These are phyloP conservation scores for Daldinia bambusicola DNA, from an alignment of 495 filamentous ascomycete species.

Conservation along the genomic window DNA sequence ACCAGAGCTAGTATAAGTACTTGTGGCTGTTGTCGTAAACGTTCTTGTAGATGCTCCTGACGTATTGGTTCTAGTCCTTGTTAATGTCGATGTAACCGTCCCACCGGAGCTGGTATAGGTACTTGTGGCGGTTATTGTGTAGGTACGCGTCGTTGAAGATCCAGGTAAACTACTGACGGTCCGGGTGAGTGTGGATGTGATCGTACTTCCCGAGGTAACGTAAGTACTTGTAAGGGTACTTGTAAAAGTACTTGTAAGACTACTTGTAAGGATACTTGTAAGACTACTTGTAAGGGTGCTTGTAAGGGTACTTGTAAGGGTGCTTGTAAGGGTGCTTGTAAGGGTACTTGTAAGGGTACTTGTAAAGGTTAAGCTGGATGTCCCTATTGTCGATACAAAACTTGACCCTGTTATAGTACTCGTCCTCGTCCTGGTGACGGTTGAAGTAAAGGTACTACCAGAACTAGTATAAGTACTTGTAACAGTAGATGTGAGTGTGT, in stretches of 20 bases:
- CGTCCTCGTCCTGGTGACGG: conserved; percentile 14
- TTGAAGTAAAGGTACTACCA: conserved; percentile 23
- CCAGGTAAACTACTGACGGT: too few relatives aligned
- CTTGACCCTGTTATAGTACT: not conserved
- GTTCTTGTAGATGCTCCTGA: too few relatives aligned
- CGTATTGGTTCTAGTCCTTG: not conserved
- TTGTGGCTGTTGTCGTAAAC: conserved; percentile 16
- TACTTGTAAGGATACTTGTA: too few relatives aligned
- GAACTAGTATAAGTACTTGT: conserved; percentile 26
- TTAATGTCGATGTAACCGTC: not conserved
- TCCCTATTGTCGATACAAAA: not conserved
- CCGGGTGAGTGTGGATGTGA: conserved; percentile 28
- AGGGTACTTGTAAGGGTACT: too few relatives aligned
- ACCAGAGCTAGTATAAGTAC: conserved; percentile 17
- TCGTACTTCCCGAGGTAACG: conserved; percentile 10
- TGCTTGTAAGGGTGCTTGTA: too few relatives aligned
- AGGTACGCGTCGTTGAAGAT: too few relatives aligned
- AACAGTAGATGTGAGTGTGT: conserved; percentile 10
- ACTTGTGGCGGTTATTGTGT: too few relatives aligned
- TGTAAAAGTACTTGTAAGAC: too few relatives aligned
- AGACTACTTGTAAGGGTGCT: too few relatives aligned
- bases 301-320: too few relatives aligned
- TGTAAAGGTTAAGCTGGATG: not conserved
- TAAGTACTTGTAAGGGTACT: conserved; percentile 10
- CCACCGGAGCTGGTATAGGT: conserved; percentile 20